Evolutionary conservation across 2,329 filamentous ascomycete genomes (phyloP).

Genomic region (Whalleya microplaca): DNA sequence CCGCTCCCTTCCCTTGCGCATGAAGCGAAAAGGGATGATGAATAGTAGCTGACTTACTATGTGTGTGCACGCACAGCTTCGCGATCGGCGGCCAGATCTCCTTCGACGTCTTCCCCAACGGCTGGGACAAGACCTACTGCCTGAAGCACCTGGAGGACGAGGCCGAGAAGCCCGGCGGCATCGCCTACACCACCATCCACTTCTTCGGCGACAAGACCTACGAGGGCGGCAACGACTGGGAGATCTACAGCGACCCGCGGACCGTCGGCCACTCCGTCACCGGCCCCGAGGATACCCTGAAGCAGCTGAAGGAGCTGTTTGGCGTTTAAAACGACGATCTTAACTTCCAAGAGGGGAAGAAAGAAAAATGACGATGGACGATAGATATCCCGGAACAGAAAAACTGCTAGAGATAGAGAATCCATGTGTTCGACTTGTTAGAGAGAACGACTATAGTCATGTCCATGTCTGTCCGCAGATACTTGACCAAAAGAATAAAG

Average conservation of each 20-base stretch:
- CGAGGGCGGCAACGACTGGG: slow-evolving; percentile 90
- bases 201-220: slow-evolving; percentile 98
- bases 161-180: slow-evolving; percentile 67
- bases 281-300: slow-evolving; percentile 80
- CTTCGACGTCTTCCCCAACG: slow-evolving; percentile 94
- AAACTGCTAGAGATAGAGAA: background rate
- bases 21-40: slow-evolving; percentile 2
- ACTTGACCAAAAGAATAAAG: too few species aligned
- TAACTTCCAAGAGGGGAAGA: background rate
- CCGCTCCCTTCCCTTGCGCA: too few species aligned
- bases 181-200: slow-evolving; percentile 86
- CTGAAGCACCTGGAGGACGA: slow-evolving; percentile 84
- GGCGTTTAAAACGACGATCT: slow-evolving; percentile 46
- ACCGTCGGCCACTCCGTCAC: slow-evolving; percentile 85
- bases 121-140: slow-evolving; percentile 99
- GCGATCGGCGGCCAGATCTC: slow-evolving; percentile 97
- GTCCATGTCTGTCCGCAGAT: too few species aligned
- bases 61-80: slow-evolving; percentile 58
- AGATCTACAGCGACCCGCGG: slow-evolving; percentile 83
- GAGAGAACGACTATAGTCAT: too few species aligned
- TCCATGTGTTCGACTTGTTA: too few species aligned
- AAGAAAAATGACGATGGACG: background rate
- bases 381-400: slow-evolving; percentile 1
- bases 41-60: background rate
- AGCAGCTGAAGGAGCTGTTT: slow-evolving; percentile 81